Evolutionary conservation across 169 alveolate genomes (phyloP).

Genomic region (Plasmodium inui): DNA sequence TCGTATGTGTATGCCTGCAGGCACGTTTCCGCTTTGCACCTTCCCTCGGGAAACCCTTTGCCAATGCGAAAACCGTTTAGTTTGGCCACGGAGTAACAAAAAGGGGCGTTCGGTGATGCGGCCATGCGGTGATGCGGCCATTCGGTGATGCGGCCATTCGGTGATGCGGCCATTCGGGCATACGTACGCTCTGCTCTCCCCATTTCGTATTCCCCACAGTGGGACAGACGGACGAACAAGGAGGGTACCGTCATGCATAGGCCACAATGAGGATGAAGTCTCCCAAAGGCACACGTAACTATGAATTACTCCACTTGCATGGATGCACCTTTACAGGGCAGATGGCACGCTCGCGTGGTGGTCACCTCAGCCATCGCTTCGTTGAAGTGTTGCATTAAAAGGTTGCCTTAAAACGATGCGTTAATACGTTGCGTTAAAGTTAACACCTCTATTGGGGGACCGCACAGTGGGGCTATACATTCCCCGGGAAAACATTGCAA

Average conservation of each 20-base stretch:
- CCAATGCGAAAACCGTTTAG: not conserved
- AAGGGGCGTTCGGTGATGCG: no score
- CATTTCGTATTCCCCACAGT: not conserved
- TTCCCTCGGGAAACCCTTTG: no score
- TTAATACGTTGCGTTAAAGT: not conserved
- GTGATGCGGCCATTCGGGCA: not conserved
- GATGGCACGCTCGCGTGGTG: not conserved
- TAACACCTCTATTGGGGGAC: not conserved
- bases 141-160: no score
- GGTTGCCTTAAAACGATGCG: no score
- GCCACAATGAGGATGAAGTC: not conserved
- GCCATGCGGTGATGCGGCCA: no score
- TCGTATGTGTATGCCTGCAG: not conserved
- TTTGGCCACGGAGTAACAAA: not conserved
- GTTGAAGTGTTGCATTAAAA: no score
- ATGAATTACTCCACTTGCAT: not conserved
- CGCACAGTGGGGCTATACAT: not conserved
- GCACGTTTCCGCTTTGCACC: not conserved
- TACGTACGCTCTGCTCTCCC: not conserved
- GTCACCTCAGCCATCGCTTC: not conserved
- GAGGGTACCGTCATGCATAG: not conserved
- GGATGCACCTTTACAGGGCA: not conserved
- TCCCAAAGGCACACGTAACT: not conserved
- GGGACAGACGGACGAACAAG: not conserved
- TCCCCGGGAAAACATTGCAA: not conserved